Evolutionary conservation across 306 rosid genomes (phyloP).

Genomic region (Cucumis sativus): Cucumber_9930_V3 NC_026656.2:12375501-12376000

Average conservation of each 20-base stretch:
- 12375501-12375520: conserved; percentile 67
- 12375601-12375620: conserved; percentile 85
- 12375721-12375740: conserved; percentile 48
- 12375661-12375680: not conserved
- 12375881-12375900: not conserved
- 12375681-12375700: not conserved
- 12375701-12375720: not conserved
- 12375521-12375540: conserved; percentile 74
- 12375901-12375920: not conserved
- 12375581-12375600: conserved; percentile 85
- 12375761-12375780: conserved; percentile 97
- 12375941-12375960: no score
- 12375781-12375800: not conserved
- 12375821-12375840: not conserved
- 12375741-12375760: conserved; percentile 70
- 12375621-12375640: conserved; percentile 84
- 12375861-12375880: not conserved
- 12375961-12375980: no score
- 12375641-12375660: conserved; percentile 68
- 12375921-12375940: not conserved
- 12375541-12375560: conserved; percentile 93
- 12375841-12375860: not conserved
- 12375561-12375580: conserved; percentile 77
- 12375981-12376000: no score
- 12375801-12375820: not conserved